Percentiles rank a stretch among this genome's conserved stretches.
Conservation (phyloP, 768 basidiomycete genomes). For the Tulasnella sp. region DNA sequence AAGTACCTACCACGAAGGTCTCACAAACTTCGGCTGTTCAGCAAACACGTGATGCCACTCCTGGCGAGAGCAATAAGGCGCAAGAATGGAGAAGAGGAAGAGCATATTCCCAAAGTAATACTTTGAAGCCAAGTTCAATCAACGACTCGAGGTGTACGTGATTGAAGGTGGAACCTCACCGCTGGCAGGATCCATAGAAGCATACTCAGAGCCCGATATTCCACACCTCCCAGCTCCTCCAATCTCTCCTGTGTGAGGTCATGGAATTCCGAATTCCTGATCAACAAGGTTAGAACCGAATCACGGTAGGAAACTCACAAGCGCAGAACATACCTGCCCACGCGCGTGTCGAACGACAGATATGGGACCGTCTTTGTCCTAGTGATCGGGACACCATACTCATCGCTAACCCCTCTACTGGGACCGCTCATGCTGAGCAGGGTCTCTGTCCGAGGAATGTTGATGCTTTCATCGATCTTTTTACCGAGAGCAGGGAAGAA, state of each 20-base stretch:
- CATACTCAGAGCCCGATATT: conserved; percentile 75
- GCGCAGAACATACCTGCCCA: conserved; percentile 10
- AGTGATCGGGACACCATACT: not conserved
- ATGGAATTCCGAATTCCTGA: conserved; percentile 28
- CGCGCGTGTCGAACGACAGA: conserved; percentile 68
- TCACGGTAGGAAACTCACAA: not conserved
- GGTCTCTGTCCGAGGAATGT: conserved; percentile 62
- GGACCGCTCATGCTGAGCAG: conserved; percentile 34
- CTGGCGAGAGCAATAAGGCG: conserved; percentile 60
- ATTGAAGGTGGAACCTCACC: conserved; percentile 37
- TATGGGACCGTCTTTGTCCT: conserved; percentile 48
- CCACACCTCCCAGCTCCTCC: conserved; percentile 88
- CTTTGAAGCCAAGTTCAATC: conserved; percentile 32
- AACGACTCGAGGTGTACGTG: not conserved
- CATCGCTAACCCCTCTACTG: conserved; percentile 8
- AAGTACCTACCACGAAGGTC: conserved; percentile 50
- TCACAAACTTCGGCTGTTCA: conserved; percentile 42
- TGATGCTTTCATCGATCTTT: conserved; percentile 56
- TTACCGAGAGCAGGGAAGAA: conserved; percentile 55
- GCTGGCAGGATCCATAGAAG: conserved; percentile 69
- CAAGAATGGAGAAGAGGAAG: conserved; percentile 58
- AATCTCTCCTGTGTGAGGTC: conserved; percentile 65
- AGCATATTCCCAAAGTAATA: conserved; percentile 71
- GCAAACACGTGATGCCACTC: conserved; percentile 53
- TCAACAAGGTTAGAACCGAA: not conserved